These are phyloP conservation scores for Trichoderma gracile DNA, from an alignment of 2,329 filamentous ascomycete genomes.

Conservation along the genomic window DNA sequence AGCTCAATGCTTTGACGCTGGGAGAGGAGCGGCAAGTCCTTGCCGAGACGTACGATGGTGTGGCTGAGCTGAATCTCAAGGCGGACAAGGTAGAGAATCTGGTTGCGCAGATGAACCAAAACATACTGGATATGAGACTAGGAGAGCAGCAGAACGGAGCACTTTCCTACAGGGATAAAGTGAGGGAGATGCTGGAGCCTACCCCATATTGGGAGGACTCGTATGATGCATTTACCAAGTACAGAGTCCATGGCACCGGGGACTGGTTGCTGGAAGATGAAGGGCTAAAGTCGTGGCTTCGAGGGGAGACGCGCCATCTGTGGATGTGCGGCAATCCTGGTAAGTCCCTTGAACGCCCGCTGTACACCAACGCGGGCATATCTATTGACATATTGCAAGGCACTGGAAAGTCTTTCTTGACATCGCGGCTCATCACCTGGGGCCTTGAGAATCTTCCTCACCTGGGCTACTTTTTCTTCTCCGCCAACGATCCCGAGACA, in stretches of 20 bases:
- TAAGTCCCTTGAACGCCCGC: conserved; percentile 18
- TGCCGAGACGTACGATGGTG: conserved; percentile 46
- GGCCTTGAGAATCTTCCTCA: conserved; percentile 39
- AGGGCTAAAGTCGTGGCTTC: conserved; percentile 43
- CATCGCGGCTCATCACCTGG: conserved; percentile 47
- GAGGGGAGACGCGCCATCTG: conserved; percentile 42
- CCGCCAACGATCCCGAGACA: conserved; percentile 49
- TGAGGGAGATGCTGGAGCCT: conserved; percentile 45
- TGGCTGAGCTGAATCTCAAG: conserved; percentile 40
- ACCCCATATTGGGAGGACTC: conserved; percentile 47
- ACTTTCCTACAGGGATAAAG: conserved; percentile 39
- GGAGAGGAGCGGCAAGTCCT: conserved; percentile 47
- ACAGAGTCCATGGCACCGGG: conserved; percentile 45
- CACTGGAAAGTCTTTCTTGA: conserved; percentile 50
- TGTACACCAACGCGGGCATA: no score
- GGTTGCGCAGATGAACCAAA: conserved; percentile 40
- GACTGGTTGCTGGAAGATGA: conserved; percentile 49
- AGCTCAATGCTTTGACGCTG: conserved; percentile 44
- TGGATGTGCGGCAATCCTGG: conserved; percentile 49
- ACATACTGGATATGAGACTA: conserved; percentile 38
- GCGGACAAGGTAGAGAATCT: conserved; percentile 41
- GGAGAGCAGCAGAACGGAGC: conserved; percentile 40
- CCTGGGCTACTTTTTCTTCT: conserved; percentile 50
- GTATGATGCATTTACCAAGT: conserved; percentile 44
- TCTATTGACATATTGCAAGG: conserved; percentile 29